Base-by-base conservation (phyloP, 2,329 filamentous ascomycete genomes). In the Pseudogymnoascus destructans region DNA sequence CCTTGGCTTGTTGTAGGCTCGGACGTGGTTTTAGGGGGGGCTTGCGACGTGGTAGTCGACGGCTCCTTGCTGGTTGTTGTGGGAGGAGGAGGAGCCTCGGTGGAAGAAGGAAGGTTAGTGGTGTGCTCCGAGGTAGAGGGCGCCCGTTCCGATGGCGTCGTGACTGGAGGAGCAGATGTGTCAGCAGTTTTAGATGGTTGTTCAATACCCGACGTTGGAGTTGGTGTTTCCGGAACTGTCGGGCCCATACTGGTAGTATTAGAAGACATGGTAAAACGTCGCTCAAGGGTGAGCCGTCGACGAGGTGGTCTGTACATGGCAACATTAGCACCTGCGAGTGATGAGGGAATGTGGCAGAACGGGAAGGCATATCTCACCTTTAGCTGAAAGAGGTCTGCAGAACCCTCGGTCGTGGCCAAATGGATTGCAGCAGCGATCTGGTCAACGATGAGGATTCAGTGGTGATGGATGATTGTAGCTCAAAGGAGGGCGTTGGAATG, bases 221-320 rank as follows among this genome's bases (percentile, higher is more conserved):
- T 27, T 21, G 54, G 30, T 35, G 54, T 21, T 27, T 5, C 27
- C 54, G 54, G 13, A 9, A 2, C 10, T 11, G 54, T n/a, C 30
- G 13, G 11, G n/a, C 13, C 25, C 42, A 52, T 52, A 52, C 42
- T 52, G 21, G 42, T 52, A 17, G n/a, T 52, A 30, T 52, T 52
- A 5, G 42, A 25, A 52, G 42, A 8, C 42, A 52, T 52, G 42
- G 21, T 27, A 27, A 23, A 52, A 10, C 42, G 42, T 52, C 42
- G 42, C 42, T 52, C 42, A 52, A 52, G n/a, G 21, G 21, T 52
- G 42, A 52, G 42, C 42, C 25, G 42, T 52, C 42, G 42, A 25
- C 25, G 42, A 25, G 21, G 35, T 38, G 35, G 21, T 52, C 42
- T 52, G 9, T 52, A 52, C 42, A 52, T 52, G 21, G 42, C 8